Evolutionary conservation across 2,329 filamentous ascomycete genomes (phyloP), one percentile per base, ranked within the genome.

Genomic region (Fusarium sp.): DNA sequence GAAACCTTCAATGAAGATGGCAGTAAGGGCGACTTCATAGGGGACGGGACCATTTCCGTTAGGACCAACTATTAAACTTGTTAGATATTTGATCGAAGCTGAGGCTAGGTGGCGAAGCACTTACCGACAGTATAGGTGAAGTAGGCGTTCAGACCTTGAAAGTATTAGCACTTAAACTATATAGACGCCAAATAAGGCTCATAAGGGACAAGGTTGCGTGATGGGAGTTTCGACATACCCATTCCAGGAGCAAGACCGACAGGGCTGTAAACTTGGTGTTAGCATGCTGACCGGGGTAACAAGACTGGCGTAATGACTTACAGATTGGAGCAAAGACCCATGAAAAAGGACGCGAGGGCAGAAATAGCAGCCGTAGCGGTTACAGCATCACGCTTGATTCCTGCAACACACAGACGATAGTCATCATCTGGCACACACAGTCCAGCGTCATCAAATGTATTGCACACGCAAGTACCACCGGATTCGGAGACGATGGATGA

Each of bases 1-100:
- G 81, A 93, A 93, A 40, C 94, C 94, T 82, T 97, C 94, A 16
- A 96, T 92, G 80, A 97, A 97, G 74, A 96, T 94, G 62, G 94
- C 94, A 5, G 94, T 96, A 40, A 97, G 84, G 36, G 94, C 94
- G 46, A 95, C 87, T 62, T 88, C 82, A 79, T 94, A 97, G 1
- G 93, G 90, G 10, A 97, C 91, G 38, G 88, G 86, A 3, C 94
- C 94, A 24, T 86, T 88, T 49, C 94, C 94, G 80, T 95, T 92
- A 78, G 86, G 90, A 5, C 94, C 94, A 65, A 97, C 94, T 49
- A 22, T 83, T 78, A 53, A 78, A 31, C 24, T 24, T 55, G 44
- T 53, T 31, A 56, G 27, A 9, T 31, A 12, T 24, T n/a, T 31
- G 16, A 8, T 40, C 4, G 11, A n/a, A 29, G 22, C 9, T 10